phyloP scores from a whole-genome alignment of 192 early-diverging fungal genomes.

The Geranomyces michiganensis region DNA sequence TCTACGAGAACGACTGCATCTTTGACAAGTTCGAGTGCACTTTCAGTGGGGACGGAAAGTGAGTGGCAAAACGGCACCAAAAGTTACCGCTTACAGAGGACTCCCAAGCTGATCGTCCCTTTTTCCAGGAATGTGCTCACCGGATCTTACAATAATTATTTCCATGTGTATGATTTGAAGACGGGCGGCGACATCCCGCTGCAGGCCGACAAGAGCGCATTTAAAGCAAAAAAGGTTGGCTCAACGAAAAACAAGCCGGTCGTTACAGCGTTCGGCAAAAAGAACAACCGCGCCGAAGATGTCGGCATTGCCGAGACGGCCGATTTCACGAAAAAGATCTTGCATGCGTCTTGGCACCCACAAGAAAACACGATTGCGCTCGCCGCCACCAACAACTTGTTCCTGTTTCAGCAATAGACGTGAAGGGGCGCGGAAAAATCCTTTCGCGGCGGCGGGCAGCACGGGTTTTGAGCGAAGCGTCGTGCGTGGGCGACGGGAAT shows the following conservation, averaged over 20 bases:
- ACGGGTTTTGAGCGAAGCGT: too few relatives aligned
- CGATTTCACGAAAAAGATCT: constrained; percentile 96
- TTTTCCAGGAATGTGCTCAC: constrained; percentile 75
- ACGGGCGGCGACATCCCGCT: constrained; percentile 81
- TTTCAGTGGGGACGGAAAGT: constrained; percentile 93
- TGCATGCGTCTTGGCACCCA: constrained; percentile 99
- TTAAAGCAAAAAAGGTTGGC: constrained; percentile 90
- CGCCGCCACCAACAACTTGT: constrained; percentile 99
- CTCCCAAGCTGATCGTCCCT: not conserved
- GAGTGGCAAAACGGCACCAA: too few relatives aligned
- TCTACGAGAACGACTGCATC: constrained; percentile 99
- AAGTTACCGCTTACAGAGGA: not conserved
- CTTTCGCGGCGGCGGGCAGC: too few relatives aligned
- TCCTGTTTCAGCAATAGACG: constrained; percentile 56
- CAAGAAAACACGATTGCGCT: constrained; percentile 94
- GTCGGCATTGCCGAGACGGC: constrained; percentile 83
- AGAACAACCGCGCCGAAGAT: constrained; percentile 60
- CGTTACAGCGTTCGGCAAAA: constrained; percentile 45
- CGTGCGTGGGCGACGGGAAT: too few relatives aligned
- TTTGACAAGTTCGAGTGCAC: constrained; percentile 99
- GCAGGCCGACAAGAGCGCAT: constrained; percentile 97
- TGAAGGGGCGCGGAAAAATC: not conserved
- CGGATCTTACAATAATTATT: constrained; percentile 99
- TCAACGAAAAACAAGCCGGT: constrained; percentile 76
- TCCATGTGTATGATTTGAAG: constrained; percentile 90